Evolutionary conservation across 305 asterid genomes (phyloP).

Genomic region (Fraxinus dipetala): DNA sequence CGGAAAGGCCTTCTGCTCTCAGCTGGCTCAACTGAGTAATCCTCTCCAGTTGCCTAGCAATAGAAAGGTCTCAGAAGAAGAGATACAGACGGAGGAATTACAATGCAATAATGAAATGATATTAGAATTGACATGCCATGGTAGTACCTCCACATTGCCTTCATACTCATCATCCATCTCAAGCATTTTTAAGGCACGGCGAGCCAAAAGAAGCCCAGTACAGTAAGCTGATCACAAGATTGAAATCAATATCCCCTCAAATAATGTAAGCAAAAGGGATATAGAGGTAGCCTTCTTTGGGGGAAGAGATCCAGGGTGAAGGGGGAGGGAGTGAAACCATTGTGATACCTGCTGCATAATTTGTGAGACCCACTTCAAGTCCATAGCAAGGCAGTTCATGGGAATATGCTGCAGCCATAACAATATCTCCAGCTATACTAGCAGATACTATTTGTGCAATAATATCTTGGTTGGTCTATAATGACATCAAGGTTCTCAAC

Average conservation of each 20-base stretch:
- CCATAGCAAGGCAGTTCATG: constrained; percentile 60
- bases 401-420: constrained; percentile 56
- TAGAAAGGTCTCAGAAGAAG: background rate
- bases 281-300: background rate
- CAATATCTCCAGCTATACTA: constrained; percentile 62
- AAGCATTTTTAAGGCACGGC: constrained; percentile 58
- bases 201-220: constrained; percentile 74
- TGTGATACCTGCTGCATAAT: constrained; percentile 56
- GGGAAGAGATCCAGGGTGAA: background rate
- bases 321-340: background rate
- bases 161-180: constrained; percentile 72
- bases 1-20: constrained; percentile 45
- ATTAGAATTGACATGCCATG: background rate
- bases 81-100: constrained; percentile 2
- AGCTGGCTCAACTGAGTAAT: constrained; percentile 38
- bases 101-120: background rate
- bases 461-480: constrained; percentile 58
- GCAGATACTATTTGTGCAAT: constrained; percentile 59
- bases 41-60: constrained; percentile 37
- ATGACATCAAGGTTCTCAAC: constrained; percentile 21
- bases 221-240: constrained; percentile 48
- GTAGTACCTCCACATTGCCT: constrained; percentile 69
- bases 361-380: constrained; percentile 65
- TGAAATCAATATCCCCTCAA: background rate
- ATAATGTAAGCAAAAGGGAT: background rate